Conservation (phyloP, 2,329 filamentous ascomycete species). For the Kalmusia sp. region DNA sequence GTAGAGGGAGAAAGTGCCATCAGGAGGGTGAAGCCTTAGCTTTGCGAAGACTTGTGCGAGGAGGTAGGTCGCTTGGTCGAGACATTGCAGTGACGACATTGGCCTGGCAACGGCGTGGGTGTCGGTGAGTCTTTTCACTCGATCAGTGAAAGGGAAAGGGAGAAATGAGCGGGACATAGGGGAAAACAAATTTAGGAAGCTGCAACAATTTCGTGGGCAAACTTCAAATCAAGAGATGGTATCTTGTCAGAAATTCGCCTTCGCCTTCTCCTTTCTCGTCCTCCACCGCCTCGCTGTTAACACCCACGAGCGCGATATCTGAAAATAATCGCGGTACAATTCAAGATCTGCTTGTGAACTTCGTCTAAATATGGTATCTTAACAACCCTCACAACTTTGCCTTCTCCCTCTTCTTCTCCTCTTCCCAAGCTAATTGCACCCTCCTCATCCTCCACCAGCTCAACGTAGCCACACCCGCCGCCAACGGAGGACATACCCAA, state of each 20-base stretch:
- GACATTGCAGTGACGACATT: neutral
- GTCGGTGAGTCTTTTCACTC: too few species aligned
- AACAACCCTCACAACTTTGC: slow-evolving; percentile 58
- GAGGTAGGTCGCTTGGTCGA: neutral
- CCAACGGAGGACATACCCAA: slow-evolving; percentile 75
- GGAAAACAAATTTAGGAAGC: too few species aligned
- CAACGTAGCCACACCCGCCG: slow-evolving; percentile 71
- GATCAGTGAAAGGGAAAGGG: too few species aligned
- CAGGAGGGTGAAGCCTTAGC: neutral
- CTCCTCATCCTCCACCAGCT: slow-evolving; percentile 74
- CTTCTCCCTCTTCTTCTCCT: slow-evolving; percentile 62
- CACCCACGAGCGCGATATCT: too few species aligned
- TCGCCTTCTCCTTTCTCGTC: too few species aligned
- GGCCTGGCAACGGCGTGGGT: slow-evolving; percentile 1
- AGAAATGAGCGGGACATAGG: too few species aligned
- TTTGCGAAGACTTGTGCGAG: neutral
- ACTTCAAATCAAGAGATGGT: neutral
- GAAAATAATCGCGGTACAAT: neutral
- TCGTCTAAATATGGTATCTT: slow-evolving; percentile 9
- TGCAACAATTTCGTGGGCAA: too few species aligned
- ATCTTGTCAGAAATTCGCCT: too few species aligned
- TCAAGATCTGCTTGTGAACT: neutral
- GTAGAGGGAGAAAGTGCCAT: neutral
- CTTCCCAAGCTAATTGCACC: slow-evolving; percentile 75
- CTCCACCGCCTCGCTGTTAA: too few species aligned